Conservation (phyloP, 441 rosid species). For the Brassica hybrid region DNA sequence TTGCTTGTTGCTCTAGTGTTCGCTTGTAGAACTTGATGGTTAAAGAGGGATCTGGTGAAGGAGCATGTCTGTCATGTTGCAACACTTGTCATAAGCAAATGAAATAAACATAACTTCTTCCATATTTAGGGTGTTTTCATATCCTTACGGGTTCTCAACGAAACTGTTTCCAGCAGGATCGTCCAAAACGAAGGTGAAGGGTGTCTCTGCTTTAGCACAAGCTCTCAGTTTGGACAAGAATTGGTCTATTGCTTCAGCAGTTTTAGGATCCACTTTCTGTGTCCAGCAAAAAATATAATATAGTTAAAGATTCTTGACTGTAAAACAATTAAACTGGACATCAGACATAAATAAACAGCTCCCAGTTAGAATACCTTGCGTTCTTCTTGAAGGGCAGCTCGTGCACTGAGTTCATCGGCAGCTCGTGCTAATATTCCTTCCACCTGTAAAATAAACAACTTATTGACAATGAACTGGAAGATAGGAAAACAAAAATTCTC, state of each 20-base stretch:
- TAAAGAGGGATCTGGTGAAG: constrained; percentile 84
- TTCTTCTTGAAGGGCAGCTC: constrained; percentile 94
- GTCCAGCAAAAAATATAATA: constrained; percentile 14
- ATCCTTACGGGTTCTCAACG: constrained; percentile 91
- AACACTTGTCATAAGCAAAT: constrained; percentile 25
- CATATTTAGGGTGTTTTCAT: neutral
- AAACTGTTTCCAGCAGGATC: constrained; percentile 99
- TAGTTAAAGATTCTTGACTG: constrained; percentile 6
- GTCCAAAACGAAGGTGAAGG: constrained; percentile 83
- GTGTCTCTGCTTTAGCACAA: constrained; percentile 66
- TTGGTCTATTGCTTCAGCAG: constrained; percentile 88
- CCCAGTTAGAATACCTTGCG: constrained; percentile 60
- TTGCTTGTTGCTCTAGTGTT: constrained; percentile 84
- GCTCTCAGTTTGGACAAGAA: constrained; percentile 83
- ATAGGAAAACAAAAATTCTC: too few relatives aligned
- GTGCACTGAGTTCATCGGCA: constrained; percentile 79
- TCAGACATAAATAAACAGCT: neutral
- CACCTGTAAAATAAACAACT: constrained; percentile 48
- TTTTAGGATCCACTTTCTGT: constrained; percentile 90
- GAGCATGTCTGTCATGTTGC: constrained; percentile 66
- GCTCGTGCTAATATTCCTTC: constrained; percentile 89
- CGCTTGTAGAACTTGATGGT: constrained; percentile 84
- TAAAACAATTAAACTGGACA: neutral
- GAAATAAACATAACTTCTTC: constrained; percentile 6
- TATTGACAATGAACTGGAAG: neutral